These are phyloP conservation scores for Dicorynia guianensis DNA, from an alignment of 306 rosid genomes.

Conservation along the genomic window DNA sequence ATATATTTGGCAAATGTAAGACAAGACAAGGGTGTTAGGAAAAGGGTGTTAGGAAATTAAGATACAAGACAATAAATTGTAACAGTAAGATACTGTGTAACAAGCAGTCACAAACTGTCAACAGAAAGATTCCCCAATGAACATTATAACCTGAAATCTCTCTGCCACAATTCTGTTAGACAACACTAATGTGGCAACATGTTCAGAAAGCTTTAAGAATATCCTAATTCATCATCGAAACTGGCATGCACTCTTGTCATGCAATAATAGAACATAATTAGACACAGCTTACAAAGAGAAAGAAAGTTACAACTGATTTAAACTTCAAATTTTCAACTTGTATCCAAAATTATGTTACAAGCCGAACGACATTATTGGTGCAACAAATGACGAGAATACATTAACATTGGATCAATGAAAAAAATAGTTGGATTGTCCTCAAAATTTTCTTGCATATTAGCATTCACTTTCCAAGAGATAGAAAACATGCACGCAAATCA, in stretches of 20 bases:
- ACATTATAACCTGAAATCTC: slow-evolving; percentile 28
- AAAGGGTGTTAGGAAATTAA: not conserved
- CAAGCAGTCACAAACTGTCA: slow-evolving; percentile 18
- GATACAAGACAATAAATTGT: not conserved
- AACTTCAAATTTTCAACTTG: slow-evolving; percentile 8
- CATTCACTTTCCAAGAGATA: not conserved
- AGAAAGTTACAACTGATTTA: not conserved
- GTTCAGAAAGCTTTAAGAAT: not conserved
- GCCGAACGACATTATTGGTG: not conserved
- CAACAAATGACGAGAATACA: slow-evolving; percentile 3
- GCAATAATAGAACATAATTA: not conserved
- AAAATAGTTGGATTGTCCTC: slow-evolving; percentile 8
- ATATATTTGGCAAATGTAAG: not conserved
- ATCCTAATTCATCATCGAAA: not conserved
- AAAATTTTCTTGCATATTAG: slow-evolving; percentile 4
- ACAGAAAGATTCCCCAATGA: slow-evolving; percentile 3
- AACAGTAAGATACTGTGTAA: not conserved
- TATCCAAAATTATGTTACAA: not conserved
- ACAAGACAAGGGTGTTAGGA: slow-evolving; percentile 2
- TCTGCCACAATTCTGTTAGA: slow-evolving; percentile 15
- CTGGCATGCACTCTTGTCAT: not conserved
- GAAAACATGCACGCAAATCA: slow-evolving; percentile 5
- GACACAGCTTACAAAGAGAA: slow-evolving; percentile 6
- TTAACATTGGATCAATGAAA: slow-evolving; percentile 32
- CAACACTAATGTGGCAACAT: slow-evolving; percentile 3